Evolutionary conservation across 352 stramenopile species (phyloP).

Genomic region (Pythium aphanidermatum): DNA sequence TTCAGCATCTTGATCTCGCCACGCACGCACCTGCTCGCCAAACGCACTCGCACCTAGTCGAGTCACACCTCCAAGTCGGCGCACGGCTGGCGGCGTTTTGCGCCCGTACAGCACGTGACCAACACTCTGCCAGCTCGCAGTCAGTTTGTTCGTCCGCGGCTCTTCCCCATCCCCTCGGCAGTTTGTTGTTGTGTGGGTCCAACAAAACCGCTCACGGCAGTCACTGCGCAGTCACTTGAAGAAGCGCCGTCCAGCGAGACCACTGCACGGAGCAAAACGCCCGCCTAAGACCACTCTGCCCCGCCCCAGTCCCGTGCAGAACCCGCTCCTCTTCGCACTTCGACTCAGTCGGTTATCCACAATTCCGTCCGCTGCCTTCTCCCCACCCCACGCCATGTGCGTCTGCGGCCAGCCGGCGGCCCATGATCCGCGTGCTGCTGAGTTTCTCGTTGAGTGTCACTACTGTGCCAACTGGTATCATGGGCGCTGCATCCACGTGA

Average conservation of each 20-base stretch:
- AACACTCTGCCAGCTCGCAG: conserved; percentile 14
- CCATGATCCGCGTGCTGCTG: conserved; percentile 15
- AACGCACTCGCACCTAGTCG: no score
- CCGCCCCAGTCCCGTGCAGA: not conserved
- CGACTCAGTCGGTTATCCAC: not conserved
- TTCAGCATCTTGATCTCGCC: no score
- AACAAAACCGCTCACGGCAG: not conserved
- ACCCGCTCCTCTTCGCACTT: not conserved
- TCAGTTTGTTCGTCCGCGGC: conserved; percentile 9
- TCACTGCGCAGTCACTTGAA: conserved; percentile 12
- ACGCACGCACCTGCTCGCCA: no score
- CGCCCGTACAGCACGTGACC: not conserved
- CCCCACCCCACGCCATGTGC: conserved; percentile 13
- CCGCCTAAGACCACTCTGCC: not conserved
- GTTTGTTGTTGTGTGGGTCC: conserved; percentile 10
- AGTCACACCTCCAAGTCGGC: no score
- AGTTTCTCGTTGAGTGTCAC: conserved; percentile 63
- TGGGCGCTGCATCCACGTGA: conserved; percentile 44
- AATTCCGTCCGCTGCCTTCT: not conserved
- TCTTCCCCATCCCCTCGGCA: no score
- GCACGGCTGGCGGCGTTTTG: not conserved
- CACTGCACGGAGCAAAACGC: not conserved
- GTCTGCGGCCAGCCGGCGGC: conserved; percentile 18
- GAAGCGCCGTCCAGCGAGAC: conserved; percentile 19
- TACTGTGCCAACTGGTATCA: conserved; percentile 65